Evolutionary conservation across 2,329 filamentous ascomycete species (phyloP).

Genomic region (Aureobasidium zeae): DNA sequence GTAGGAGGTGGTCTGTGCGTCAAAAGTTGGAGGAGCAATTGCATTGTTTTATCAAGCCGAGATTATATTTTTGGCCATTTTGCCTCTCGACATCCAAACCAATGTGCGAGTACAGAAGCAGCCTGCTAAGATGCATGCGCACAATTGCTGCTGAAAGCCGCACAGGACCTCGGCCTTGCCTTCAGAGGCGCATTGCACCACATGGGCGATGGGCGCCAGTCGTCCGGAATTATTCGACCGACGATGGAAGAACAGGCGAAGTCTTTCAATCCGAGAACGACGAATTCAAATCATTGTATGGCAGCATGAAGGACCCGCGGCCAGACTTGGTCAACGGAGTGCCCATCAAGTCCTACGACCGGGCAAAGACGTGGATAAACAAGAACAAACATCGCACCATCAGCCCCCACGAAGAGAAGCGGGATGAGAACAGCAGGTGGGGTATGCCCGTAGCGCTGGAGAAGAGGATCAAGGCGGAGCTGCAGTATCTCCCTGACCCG

Average conservation of each 20-base stretch:
- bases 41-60: too few relatives aligned
- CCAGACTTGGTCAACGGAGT: background rate
- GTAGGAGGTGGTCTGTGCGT: constrained; percentile 1
- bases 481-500: constrained; percentile 59
- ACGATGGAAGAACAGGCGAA: background rate
- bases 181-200: constrained; percentile 17
- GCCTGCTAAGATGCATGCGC: constrained; percentile 35
- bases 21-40: constrained; percentile 8
- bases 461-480: constrained; percentile 43
- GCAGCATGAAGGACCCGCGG: background rate
- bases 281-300: too few relatives aligned
- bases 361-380: constrained; percentile 1
- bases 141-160: constrained; percentile 29
- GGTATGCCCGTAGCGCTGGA: constrained; percentile 16
- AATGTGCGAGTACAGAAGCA: constrained; percentile 40
- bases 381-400: constrained; percentile 3
- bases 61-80: background rate
- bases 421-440: constrained; percentile 15
- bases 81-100: constrained; percentile 6
- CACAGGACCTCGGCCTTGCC: constrained; percentile 15
- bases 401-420: constrained; percentile 1
- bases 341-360: constrained; percentile 1
- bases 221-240: background rate
- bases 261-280: background rate
- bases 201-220: background rate